These are phyloP conservation scores for Speleostelium caveatum DNA, from an alignment of 78 protist species.

Conservation along the genomic window DNA sequence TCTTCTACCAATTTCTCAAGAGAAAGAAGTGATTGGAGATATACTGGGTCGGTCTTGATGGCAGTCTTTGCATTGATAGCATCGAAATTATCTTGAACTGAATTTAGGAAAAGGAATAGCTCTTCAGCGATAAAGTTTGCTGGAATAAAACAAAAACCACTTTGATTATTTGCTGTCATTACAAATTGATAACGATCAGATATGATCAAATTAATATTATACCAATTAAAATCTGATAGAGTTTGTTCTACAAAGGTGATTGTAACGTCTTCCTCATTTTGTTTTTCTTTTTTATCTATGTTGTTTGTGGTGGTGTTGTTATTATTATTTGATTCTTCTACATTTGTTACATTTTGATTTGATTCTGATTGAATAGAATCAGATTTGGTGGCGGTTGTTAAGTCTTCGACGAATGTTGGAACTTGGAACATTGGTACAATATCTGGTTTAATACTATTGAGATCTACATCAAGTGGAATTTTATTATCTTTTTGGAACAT, in stretches of 20 bases:
- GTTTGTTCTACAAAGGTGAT: slow-evolving; percentile 1
- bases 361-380: neutral
- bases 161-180: slow-evolving; percentile 15
- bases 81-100: slow-evolving; percentile 18
- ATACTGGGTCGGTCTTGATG: too few species aligned
- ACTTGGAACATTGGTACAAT: neutral
- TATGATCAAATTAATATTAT: slow-evolving; percentile 28
- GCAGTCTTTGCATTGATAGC: neutral
- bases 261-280: neutral
- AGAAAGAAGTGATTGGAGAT: too few species aligned
- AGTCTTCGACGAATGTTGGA: neutral
- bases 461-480: neutral
- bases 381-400: neutral
- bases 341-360: neutral
- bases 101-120: slow-evolving; percentile 50
- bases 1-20: too few species aligned
- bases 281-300: neutral
- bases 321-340: neutral
- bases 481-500: neutral
- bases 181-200: slow-evolving; percentile 72
- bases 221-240: slow-evolving; percentile 51
- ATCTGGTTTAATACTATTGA: too few species aligned
- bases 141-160: slow-evolving; percentile 53
- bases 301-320: neutral
- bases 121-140: slow-evolving; percentile 36